phyloP scores from a whole-genome alignment of 345 rosid genomes.

The Cardamine chenopodiifolia region DNA sequence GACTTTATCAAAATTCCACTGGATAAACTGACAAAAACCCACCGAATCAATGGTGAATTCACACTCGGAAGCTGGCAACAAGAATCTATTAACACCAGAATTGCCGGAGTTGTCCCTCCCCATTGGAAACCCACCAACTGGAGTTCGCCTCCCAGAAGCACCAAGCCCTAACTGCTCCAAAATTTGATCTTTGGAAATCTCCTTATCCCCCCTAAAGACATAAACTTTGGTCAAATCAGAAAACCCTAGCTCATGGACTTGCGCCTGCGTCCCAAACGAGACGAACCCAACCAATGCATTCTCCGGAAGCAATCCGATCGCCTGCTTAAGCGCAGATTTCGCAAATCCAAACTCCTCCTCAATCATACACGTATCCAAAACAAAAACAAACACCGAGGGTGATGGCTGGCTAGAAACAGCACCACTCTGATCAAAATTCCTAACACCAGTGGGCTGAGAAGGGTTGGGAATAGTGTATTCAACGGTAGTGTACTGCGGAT shows the following conservation, averaged over 20 bases:
- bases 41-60: slow-evolving; percentile 88
- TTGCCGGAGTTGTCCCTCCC: slow-evolving; percentile 50
- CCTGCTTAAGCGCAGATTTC: slow-evolving; percentile 78
- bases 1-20: slow-evolving; percentile 11
- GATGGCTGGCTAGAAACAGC: slow-evolving; percentile 35
- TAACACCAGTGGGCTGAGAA: slow-evolving; percentile 48
- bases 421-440: slow-evolving; percentile 46
- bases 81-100: slow-evolving; percentile 68
- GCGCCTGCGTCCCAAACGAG: slow-evolving; percentile 93
- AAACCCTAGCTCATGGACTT: slow-evolving; percentile 92
- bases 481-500: slow-evolving; percentile 80
- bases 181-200: slow-evolving; percentile 77
- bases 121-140: slow-evolving; percentile 59
- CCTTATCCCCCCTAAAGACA: slow-evolving; percentile 88
- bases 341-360: slow-evolving; percentile 86
- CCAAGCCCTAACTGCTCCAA: slow-evolving; percentile 91
- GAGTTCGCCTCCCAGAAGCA: slow-evolving; percentile 58
- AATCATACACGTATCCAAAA: slow-evolving; percentile 88
- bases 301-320: slow-evolving; percentile 87
- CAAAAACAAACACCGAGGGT: slow-evolving; percentile 77
- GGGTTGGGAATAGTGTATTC: slow-evolving; percentile 65
- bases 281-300: slow-evolving; percentile 95
- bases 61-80: slow-evolving; percentile 94
- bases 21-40: slow-evolving; percentile 25
- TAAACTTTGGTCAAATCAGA: slow-evolving; percentile 89